These are phyloP conservation scores for Fomitopsis palustris DNA, from an alignment of 1,284 basidiomycete genomes.

Conservation along the genomic window DNA sequence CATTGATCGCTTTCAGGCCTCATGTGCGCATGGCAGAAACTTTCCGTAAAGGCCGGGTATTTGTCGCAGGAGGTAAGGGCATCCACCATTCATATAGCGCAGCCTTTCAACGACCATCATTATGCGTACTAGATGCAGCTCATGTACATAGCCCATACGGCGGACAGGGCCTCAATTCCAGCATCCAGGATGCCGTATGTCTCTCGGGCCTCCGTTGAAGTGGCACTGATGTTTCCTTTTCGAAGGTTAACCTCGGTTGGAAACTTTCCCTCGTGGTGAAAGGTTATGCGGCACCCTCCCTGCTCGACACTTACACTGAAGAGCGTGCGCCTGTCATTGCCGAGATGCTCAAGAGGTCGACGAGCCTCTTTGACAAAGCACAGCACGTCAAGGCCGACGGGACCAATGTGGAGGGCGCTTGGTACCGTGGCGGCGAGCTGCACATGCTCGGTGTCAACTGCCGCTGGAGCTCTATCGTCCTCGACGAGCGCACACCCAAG, in stretches of 20 bases:
- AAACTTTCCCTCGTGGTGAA: conserved; percentile 30
- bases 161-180: conserved; percentile 18
- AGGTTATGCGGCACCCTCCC: conserved; percentile 15
- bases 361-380: conserved; percentile 1
- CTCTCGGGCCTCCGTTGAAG: no score
- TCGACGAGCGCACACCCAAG: neutral
- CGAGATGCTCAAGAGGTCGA: conserved; percentile 22
- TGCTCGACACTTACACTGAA: conserved; percentile 23
- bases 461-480: neutral
- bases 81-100: neutral
- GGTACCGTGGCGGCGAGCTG: neutral
- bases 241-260: conserved; percentile 30
- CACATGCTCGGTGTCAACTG: neutral
- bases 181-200: conserved; percentile 6
- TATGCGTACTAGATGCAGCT: conserved; percentile 19
- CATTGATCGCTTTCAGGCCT: conserved; percentile 19
- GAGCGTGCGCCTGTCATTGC: conserved; percentile 28
- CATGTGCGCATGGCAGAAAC: conserved; percentile 35
- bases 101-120: neutral
- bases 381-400: neutral
- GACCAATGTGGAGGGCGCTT: neutral
- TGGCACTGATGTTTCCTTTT: neutral
- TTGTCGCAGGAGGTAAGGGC: conserved; percentile 35
- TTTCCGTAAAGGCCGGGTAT: conserved; percentile 31
- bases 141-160: conserved; percentile 29